These are phyloP conservation scores for Diaporthe sp. DNA, from an alignment of 2,329 filamentous ascomycete species.

Conservation along the genomic window DNA sequence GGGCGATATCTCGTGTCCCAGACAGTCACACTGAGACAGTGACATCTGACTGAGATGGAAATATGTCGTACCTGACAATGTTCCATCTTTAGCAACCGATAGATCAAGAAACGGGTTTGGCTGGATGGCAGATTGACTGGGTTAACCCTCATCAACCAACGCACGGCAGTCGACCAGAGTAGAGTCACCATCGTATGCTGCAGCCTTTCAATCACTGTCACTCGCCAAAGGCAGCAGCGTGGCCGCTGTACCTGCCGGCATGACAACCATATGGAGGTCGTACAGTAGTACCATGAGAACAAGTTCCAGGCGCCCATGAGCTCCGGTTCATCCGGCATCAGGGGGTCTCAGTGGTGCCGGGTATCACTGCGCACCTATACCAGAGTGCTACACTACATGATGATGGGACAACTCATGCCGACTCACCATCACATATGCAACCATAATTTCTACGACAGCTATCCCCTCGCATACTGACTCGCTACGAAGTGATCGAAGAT, in stretches of 20 bases:
- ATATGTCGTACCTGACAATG: background rate
- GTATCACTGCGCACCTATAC: background rate
- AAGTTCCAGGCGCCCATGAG: background rate
- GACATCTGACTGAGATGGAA: background rate
- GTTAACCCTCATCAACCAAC: background rate
- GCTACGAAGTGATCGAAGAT: background rate
- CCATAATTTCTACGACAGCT: background rate
- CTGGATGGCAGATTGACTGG: background rate
- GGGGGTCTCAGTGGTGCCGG: background rate
- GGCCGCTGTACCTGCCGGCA: background rate
- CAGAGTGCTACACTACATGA: background rate
- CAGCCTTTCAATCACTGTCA: background rate
- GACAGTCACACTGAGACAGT: conserved; percentile 3
- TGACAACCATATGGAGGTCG: background rate
- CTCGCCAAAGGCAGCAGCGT: background rate
- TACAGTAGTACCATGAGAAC: background rate
- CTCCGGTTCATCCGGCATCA: conserved; percentile 8
- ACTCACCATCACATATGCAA: background rate
- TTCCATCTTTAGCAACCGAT: conserved; percentile 21
- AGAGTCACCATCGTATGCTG: background rate
- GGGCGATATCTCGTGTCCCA: conserved; percentile 24
- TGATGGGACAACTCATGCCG: background rate
- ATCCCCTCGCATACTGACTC: background rate
- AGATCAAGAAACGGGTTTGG: background rate
- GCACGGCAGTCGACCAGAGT: too few relatives aligned